phyloP scores from a whole-genome alignment of 306 rosid genomes.

The Bauhinia variegata region DNA sequence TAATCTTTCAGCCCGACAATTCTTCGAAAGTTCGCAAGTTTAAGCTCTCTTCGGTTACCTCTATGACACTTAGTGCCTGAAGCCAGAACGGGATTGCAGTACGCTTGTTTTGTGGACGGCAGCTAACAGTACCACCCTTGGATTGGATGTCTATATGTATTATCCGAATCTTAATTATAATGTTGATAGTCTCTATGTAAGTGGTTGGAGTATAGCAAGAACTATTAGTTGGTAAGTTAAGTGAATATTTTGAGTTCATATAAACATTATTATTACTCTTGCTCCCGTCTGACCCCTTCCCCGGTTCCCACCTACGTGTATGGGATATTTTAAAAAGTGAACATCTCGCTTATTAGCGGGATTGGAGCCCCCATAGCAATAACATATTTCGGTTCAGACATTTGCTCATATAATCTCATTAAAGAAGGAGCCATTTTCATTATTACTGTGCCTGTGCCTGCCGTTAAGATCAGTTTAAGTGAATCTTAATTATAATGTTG shows the following conservation, averaged over 20 bases:
- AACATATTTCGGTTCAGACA: constrained; percentile 30
- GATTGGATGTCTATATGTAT: neutral
- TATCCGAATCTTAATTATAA: neutral
- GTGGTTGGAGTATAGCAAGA: neutral
- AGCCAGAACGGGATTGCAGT: constrained; percentile 7
- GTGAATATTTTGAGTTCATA: neutral
- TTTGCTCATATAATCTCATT: constrained; percentile 31
- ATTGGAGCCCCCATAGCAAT: constrained; percentile 21
- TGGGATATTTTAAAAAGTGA: too few relatives aligned
- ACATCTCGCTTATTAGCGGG: too few relatives aligned
- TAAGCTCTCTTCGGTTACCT: constrained; percentile 70
- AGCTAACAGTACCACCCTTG: neutral
- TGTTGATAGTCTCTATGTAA: neutral
- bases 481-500: too few relatives aligned
- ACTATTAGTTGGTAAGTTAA: neutral
- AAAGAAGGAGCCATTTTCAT: constrained; percentile 11
- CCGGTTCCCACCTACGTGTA: too few relatives aligned
- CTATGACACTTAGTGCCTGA: constrained; percentile 82
- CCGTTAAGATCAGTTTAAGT: neutral
- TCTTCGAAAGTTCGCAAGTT: constrained; percentile 63
- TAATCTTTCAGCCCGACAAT: constrained; percentile 66
- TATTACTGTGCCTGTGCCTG: neutral
- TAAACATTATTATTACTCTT: too few relatives aligned
- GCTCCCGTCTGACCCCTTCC: too few relatives aligned
- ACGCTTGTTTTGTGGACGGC: neutral